Evolutionary conservation across 139 green algal genomes (phyloP).

Genomic region (Chlorella sp.): DNA sequence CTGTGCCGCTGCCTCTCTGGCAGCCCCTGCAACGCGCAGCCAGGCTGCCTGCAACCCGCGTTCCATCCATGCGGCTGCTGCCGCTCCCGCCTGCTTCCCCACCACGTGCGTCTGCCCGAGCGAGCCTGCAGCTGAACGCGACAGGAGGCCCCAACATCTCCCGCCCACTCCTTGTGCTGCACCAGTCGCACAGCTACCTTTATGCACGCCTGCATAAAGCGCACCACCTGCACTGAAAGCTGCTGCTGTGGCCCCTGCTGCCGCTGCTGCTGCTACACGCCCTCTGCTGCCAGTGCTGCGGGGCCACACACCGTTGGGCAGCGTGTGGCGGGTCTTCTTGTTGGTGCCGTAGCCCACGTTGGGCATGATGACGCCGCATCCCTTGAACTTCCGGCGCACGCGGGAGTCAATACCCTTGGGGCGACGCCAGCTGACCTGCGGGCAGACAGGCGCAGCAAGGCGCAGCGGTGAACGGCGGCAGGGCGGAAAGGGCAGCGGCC

Average conservation of each 20-base stretch:
- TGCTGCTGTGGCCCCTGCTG: too few relatives aligned
- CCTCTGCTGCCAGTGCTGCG: background rate
- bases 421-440: conserved; percentile 88
- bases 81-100: background rate
- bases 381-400: conserved; percentile 97
- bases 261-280: background rate
- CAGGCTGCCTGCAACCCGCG: background rate
- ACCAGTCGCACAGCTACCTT: too few relatives aligned
- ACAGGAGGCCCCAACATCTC: background rate
- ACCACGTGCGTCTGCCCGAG: too few relatives aligned
- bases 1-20: too few relatives aligned
- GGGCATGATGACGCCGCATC: conserved; percentile 86
- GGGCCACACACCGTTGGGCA: conserved; percentile 78
- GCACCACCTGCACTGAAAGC: too few relatives aligned
- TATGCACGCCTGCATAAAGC: too few relatives aligned
- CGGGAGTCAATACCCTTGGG: conserved; percentile 99
- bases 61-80: background rate
- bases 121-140: too few relatives aligned
- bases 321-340: conserved; percentile 93
- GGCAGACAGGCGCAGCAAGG: background rate
- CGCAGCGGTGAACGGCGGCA: background rate
- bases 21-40: too few relatives aligned
- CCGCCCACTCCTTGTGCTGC: too few relatives aligned
- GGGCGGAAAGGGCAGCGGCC: background rate
- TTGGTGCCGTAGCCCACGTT: conserved; percentile 97